Percentiles rank a stretch among this genome's conserved stretches.
phyloP scores from a whole-genome alignment of 1,284 basidiomycete genomes.

The Thecaphora thlaspeos region DNA sequence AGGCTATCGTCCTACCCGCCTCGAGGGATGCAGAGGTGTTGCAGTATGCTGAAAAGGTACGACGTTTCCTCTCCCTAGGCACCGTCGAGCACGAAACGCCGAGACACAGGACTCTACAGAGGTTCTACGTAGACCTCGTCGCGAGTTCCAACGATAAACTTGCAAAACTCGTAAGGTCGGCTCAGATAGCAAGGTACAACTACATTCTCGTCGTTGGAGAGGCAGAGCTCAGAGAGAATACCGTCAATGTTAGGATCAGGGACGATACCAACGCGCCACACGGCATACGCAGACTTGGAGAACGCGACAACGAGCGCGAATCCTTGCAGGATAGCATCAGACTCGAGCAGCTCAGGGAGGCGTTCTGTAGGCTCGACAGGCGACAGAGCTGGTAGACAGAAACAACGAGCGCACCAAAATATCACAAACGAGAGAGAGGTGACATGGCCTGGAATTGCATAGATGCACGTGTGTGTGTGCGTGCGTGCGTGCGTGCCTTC shows the following conservation, averaged over 20 bases:
- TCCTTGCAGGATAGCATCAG: no score
- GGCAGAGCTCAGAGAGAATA: constrained; percentile 35
- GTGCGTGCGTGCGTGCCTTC: no score
- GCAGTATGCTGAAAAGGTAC: constrained; percentile 29
- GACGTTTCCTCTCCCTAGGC: constrained; percentile 24
- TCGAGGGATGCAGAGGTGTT: constrained; percentile 11
- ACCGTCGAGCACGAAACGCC: neutral
- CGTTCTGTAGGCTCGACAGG: no score
- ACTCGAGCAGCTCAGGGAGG: no score
- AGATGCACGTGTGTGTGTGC: no score
- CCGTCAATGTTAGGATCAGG: constrained; percentile 41
- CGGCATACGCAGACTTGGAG: neutral
- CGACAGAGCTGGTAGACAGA: no score
- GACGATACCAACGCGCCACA: constrained; percentile 22
- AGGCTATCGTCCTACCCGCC: constrained; percentile 48
- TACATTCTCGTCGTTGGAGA: constrained; percentile 52
- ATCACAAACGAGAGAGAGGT: no score
- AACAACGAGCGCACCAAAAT: no score
- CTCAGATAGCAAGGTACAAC: constrained; percentile 44
- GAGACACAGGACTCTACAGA: constrained; percentile 17
- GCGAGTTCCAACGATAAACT: constrained; percentile 42
- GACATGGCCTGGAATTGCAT: no score
- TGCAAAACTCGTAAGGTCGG: constrained; percentile 42
- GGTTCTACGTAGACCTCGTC: constrained; percentile 53
- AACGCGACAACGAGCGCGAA: neutral